Evolutionary conservation across 306 rosid species (phyloP), one percentile per base, ranked within the genome.

Genomic region (Quercus ilex): DNA sequence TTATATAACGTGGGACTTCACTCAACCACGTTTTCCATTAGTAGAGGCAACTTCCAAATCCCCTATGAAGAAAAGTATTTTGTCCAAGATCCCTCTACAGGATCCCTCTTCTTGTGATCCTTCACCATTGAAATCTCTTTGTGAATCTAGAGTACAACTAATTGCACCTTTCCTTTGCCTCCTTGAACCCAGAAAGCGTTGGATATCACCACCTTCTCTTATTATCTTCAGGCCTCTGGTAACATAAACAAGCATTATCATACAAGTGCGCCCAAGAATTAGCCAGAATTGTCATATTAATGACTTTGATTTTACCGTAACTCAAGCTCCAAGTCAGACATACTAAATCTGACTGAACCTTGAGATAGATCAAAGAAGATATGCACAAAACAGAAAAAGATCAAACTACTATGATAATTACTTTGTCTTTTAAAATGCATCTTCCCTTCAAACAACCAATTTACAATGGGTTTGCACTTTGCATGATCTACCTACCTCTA

Each of bases 31-130:
- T 80, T 92, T 90, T 58, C 90, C 93, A 76, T 86, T 87, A 0
- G 83, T 83, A 21, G 93, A 86, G 77, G 97, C 94, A 78, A 87
- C 94, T 76, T 92, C 92, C 86, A 90, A 85, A 81, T 92, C 94
- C 78, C 97, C 91, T 58, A 92, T 84, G 87, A 92, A 92, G 46
- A 92, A 92, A 41, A 90, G 91, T 56, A 92, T 92, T 73, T 83
- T 86, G 82, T 90, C 94, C 85, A 92, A 77, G 79, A 92, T 90
- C 77, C 94, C 89, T 6, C 89, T 62, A 59, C 86, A 78, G 5
- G 92, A 83, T 76, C 78, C 77, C 78, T 87, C 83, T 83, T 86
- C 84, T 80, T 83, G 68, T 63, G 83, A 79, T 77, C 64, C 68
- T 83, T 81, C 91, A 41, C 58, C 83, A 43, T 3, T 43, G 33